Conservation (phyloP, 306 rosid species). For the Rubus idaeus region DNA sequence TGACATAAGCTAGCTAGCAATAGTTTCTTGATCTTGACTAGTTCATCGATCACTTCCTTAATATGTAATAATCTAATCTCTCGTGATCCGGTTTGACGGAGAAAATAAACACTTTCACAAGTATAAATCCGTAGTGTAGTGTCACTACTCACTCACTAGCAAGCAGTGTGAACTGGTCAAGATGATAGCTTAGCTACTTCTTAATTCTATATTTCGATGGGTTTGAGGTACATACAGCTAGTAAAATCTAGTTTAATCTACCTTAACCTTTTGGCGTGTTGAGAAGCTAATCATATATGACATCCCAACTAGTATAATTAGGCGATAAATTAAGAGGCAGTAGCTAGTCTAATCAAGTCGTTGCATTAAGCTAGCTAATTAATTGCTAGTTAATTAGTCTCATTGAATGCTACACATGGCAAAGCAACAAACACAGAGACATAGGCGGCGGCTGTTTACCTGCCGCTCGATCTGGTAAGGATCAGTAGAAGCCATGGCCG, state of each 20-base stretch:
- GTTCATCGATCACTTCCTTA: not conserved
- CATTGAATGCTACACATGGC: constrained; percentile 53
- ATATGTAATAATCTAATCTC: not conserved
- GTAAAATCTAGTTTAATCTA: not conserved
- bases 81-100: not conserved
- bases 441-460: constrained; percentile 48
- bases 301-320: not conserved
- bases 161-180: not conserved
- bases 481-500: constrained; percentile 44
- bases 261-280: not conserved
- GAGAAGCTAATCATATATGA: not conserved
- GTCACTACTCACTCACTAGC: not conserved
- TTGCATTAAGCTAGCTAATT: not conserved
- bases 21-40: not conserved
- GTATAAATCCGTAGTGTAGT: not conserved
- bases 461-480: constrained; percentile 35
- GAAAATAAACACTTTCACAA: not conserved
- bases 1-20: not conserved
- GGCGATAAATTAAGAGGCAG: not conserved
- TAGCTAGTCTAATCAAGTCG: not conserved
- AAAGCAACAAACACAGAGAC: constrained; percentile 21
- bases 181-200: not conserved
- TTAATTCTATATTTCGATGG: not conserved
- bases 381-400: not conserved
- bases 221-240: not conserved